Conservation (phyloP, 176 grass and related monocot genomes). For the Avena insularis region DNA sequence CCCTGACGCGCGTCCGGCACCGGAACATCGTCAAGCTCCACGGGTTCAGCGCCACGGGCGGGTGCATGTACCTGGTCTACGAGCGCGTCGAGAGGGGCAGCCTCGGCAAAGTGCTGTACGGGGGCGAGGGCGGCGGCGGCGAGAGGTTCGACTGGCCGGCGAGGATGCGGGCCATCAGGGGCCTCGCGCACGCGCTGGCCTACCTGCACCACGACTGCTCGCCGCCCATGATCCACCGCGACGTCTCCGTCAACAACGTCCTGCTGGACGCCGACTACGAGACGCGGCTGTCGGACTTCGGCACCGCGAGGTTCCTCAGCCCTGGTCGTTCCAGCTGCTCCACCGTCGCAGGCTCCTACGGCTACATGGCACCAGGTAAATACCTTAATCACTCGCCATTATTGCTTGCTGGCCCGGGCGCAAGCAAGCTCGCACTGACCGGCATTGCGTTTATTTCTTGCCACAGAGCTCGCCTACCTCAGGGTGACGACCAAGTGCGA, state of each 20-base stretch:
- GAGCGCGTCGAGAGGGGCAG: constrained; percentile 69
- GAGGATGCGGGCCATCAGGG: constrained; percentile 53
- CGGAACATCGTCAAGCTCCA: constrained; percentile 78
- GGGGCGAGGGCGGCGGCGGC: not conserved
- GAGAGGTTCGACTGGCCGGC: constrained; percentile 53
- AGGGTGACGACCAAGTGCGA: constrained; percentile 83
- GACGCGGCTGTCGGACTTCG: constrained; percentile 74
- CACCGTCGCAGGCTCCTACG: constrained; percentile 68
- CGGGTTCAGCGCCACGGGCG: constrained; percentile 64
- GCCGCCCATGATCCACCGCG: constrained; percentile 72
- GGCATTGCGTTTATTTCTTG: not conserved
- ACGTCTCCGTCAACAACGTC: constrained; percentile 72
- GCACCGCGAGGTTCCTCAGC: constrained; percentile 61
- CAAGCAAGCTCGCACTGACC: not conserved
- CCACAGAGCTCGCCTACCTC: constrained; percentile 74
- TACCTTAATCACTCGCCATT: not conserved
- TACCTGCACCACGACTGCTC: constrained; percentile 85
- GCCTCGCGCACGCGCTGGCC: constrained; percentile 62
- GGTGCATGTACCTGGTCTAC: constrained; percentile 75
- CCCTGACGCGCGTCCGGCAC: constrained; percentile 69
- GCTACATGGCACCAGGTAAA: constrained; percentile 88
- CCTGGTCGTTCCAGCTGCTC: constrained; percentile 55
- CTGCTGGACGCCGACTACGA: constrained; percentile 62
- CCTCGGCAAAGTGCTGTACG: constrained; percentile 62
- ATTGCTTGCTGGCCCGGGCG: not conserved